phyloP scores from a whole-genome alignment of 2,329 filamentous ascomycete genomes.

The Xylariaceae sp. region DNA sequence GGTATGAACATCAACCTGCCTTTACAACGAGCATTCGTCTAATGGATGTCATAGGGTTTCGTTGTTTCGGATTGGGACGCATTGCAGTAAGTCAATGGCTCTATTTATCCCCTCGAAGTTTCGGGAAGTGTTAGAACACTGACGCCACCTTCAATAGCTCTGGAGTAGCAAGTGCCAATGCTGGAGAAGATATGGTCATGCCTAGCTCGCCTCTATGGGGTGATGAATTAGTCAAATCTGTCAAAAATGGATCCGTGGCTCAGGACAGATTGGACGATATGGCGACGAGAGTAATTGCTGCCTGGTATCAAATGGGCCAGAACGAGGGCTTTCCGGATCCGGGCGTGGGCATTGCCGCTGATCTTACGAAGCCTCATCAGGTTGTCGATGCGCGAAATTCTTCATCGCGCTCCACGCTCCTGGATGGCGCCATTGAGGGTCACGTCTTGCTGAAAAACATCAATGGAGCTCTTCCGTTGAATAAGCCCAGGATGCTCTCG shows the following conservation, averaged over 20 bases:
- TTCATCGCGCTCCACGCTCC: constrained; percentile 38
- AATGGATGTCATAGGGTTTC: constrained; percentile 38
- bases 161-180: constrained; percentile 51
- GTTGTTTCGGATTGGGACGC: constrained; percentile 57
- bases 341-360: constrained; percentile 50
- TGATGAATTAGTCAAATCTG: constrained; percentile 54
- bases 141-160: constrained; percentile 22
- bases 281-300: constrained; percentile 51
- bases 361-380: constrained; percentile 48
- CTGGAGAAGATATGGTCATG: constrained; percentile 58
- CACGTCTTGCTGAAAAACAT: constrained; percentile 64
- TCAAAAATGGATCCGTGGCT: constrained; percentile 59
- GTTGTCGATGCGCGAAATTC: constrained; percentile 55
- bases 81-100: constrained; percentile 37
- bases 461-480: constrained; percentile 53
- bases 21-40: not conserved
- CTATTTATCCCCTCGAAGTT: too few relatives aligned
- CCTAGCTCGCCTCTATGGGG: constrained; percentile 38
- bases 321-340: constrained; percentile 45
- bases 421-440: constrained; percentile 60
- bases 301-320: constrained; percentile 57
- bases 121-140: too few relatives aligned
- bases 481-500: constrained; percentile 49
- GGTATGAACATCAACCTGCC: not conserved
- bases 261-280: constrained; percentile 59